Conservation (phyloP, 2,329 filamentous ascomycete species). For the Trichoderma sp. region DNA sequence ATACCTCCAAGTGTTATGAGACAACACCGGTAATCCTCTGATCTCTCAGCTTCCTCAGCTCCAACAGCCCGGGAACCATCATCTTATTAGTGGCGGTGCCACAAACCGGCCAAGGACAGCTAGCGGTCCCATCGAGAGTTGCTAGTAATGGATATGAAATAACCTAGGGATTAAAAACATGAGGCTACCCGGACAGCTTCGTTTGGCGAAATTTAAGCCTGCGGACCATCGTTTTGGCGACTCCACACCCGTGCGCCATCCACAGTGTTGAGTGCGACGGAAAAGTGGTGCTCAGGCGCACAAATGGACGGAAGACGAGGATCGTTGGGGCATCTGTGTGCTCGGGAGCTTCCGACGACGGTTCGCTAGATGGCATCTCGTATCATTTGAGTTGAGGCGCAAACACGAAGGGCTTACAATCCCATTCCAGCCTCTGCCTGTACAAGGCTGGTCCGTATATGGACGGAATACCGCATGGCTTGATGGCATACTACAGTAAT, state of each 20-base stretch:
- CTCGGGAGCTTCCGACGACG: slow-evolving; percentile 12
- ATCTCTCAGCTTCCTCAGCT: neutral
- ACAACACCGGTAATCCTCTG: neutral
- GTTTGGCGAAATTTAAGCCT: slow-evolving; percentile 1
- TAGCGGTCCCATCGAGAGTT: neutral
- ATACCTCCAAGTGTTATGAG: neutral
- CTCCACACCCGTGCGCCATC: slow-evolving; percentile 7
- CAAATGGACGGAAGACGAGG: neutral
- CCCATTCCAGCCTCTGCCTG: too few relatives aligned
- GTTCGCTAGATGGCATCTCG: neutral
- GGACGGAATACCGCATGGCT: neutral
- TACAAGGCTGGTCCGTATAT: neutral
- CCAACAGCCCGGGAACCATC: neutral
- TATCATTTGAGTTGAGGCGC: neutral
- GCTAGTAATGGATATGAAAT: neutral
- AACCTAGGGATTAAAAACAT: neutral
- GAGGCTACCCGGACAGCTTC: neutral
- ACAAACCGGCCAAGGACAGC: neutral
- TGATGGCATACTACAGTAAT: neutral
- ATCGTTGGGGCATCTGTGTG: slow-evolving; percentile 9
- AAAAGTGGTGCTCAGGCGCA: slow-evolving; percentile 1
- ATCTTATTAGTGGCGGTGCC: neutral
- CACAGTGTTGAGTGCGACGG: neutral
- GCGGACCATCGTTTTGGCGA: neutral
- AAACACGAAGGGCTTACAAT: neutral